Base-by-base conservation (phyloP, 2,329 filamentous ascomycete species). In the Cercospora brassicicola region DNA sequence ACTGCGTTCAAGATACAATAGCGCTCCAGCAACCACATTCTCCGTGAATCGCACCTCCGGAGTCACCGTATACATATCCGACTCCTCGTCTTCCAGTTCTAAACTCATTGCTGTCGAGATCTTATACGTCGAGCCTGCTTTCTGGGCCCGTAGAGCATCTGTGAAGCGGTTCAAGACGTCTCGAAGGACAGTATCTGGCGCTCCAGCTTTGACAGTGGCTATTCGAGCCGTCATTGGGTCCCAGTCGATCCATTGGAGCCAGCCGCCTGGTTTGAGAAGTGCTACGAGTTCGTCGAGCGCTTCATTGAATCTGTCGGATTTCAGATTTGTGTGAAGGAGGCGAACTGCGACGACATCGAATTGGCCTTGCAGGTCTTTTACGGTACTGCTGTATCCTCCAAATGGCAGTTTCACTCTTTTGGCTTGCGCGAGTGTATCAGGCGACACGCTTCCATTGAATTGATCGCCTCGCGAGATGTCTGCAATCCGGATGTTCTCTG, bases 261-360 rank as follows among this genome's bases (percentile, higher is more conserved):
- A 70, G 26, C 71, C 72, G 23, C 69, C 68, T 15, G 72, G 72
- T 23, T 67, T 64, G 2, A 73, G 65, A 4, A 73, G 68, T 3
- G 68, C 33, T 3, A 67, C 42, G 5, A 73, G 64, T 20, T 67
- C 68, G 4, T 65, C 18, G 7, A 69, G 39, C n/a, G 67, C 66
- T 3, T 33, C 10, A 7, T 67, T 48, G 69, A 71, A 72, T 23
- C 65, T n/a, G 26, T 70, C 67, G 7, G 42, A 30, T 4, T 39
- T 23, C 39, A 73, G 56, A n/a, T 65, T 42, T 2, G 65, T 64
- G 28, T 71, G 64, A 1, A 71, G 55, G 1, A 70, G 63, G 28
- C 69, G 48, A 2, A 73, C 66, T 13, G 68, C 64, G 3, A 73
- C 66, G 18, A 73, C 59, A 45, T 74, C 69, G 55, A 67, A 73